These are phyloP conservation scores for Trichoderma citrinoviride DNA, from an alignment of 2,329 filamentous ascomycete species.

Conservation along the genomic window DNA sequence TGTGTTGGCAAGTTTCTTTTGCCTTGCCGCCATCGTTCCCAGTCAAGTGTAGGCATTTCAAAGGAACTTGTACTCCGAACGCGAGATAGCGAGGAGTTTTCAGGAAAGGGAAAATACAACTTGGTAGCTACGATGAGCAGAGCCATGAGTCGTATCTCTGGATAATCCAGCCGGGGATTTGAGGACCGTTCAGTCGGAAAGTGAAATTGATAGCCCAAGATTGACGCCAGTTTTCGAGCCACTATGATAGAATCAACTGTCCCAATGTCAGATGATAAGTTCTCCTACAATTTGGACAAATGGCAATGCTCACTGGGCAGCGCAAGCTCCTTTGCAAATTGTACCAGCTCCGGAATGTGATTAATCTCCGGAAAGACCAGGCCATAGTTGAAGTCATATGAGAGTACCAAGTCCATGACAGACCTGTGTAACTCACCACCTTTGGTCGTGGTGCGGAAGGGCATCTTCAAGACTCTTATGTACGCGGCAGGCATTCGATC, in stretches of 20 bases:
- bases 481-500: constrained; percentile 62
- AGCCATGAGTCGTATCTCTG: constrained; percentile 71
- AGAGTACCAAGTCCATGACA: constrained; percentile 59
- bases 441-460: constrained; percentile 41
- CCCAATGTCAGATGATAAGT: constrained; percentile 30
- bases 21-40: constrained; percentile 64
- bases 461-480: constrained; percentile 56
- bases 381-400: constrained; percentile 65
- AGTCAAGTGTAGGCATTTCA: constrained; percentile 53
- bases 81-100: constrained; percentile 41
- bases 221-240: constrained; percentile 45
- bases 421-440: constrained; percentile 62
- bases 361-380: constrained; percentile 74
- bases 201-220: constrained; percentile 49
- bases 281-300: not conserved
- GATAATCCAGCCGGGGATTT: constrained; percentile 56
- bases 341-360: constrained; percentile 62
- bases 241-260: constrained; percentile 52
- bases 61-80: constrained; percentile 13
- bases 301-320: constrained; percentile 61
- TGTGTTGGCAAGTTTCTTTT: constrained; percentile 36
- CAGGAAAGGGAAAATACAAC: constrained; percentile 72
- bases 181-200: constrained; percentile 51
- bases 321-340: constrained; percentile 67
- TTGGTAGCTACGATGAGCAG: constrained; percentile 75